Percentiles rank a stretch among this genome's conserved stretches.
These are phyloP conservation scores for Phaeosphaeriaceae sp. DNA, from an alignment of 2,329 filamentous ascomycete genomes.

Conservation along the genomic window DNA sequence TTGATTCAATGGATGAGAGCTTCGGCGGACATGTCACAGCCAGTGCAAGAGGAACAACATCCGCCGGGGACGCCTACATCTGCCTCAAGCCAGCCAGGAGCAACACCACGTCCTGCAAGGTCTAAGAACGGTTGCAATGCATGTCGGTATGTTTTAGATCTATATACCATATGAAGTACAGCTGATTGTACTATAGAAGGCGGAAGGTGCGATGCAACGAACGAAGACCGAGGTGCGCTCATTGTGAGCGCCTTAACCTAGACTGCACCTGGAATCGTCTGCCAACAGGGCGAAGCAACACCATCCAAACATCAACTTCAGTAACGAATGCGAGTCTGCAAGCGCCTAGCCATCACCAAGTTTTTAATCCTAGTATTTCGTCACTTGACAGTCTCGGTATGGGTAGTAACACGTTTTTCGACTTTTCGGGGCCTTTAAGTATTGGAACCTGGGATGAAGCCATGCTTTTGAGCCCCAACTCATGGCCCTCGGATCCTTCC, in stretches of 20 bases:
- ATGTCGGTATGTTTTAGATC: conserved; percentile 25
- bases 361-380: conserved; percentile 16
- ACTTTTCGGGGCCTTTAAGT: conserved; percentile 35
- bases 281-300: conserved; percentile 19
- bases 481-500: conserved; percentile 34
- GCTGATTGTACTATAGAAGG: conserved; percentile 44
- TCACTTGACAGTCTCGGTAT: conserved; percentile 27
- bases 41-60: conserved; percentile 16
- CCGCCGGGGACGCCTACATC: conserved; percentile 20
- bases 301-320: conserved; percentile 24
- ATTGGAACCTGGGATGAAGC: conserved; percentile 40
- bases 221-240: conserved; percentile 59
- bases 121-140: conserved; percentile 43
- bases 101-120: conserved; percentile 32
- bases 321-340: conserved; percentile 20
- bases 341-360: conserved; percentile 10
- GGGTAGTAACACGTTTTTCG: conserved; percentile 29
- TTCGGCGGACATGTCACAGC: conserved; percentile 28
- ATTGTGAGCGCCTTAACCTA: conserved; percentile 61
- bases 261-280: conserved; percentile 59
- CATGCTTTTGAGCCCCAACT: conserved; percentile 40
- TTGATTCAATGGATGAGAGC: neutral
- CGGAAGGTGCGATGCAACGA: conserved; percentile 64
- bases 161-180: neutral
- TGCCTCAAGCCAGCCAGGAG: conserved; percentile 10